Base-by-base conservation (phyloP, 2,329 filamentous ascomycete genomes). In the Cladosporium sp. region DNA sequence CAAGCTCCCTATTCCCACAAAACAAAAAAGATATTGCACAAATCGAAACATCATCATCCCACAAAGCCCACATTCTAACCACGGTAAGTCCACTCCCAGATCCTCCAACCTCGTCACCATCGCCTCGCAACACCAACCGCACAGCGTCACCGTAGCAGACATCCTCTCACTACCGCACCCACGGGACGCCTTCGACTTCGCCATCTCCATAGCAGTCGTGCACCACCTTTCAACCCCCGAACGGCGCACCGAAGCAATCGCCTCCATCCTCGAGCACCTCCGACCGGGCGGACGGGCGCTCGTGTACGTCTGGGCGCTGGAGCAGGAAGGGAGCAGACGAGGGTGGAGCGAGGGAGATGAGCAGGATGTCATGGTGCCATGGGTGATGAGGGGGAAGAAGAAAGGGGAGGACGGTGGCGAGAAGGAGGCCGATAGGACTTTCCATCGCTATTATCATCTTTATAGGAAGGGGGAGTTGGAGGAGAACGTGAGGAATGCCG, bases 321-420 rank as follows among this genome's bases (percentile, higher is more conserved):
- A 99, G 76, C 93, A 99, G 72, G 85, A 86, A 60, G 75, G 75
- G 52, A 96, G 90, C 69, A 82, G 93, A 51, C 77, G 93, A 56
- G 92, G 92, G 2, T 99, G 92, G 92, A 84, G 90, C 64, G 84
- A 87, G 66, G 84, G 83, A 17, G 82, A 85, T 55, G 80, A 86
- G 58, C 92, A 97, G 74, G 93, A 99, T 72, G 84, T 93, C 54
- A 86, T 97, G 73, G 93, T 99, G 42, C 91, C 93, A 12, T 99
- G 93, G 93, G 89, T 97, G 19, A 80, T 91, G 70, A 70, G 70
- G 49, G 44, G 22, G 27, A 48, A 48, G 44, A 41, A 40, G 24
- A 11, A 22, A 12, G 27, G 45, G 8, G 61, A 70, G 67, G 52
- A 36, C 55, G 42, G 39, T 45, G 24, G 42, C 44, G 36, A 17